phyloP scores from a whole-genome alignment of 2,329 filamentous ascomycete genomes.

The Calonectria leucothoes region DNA sequence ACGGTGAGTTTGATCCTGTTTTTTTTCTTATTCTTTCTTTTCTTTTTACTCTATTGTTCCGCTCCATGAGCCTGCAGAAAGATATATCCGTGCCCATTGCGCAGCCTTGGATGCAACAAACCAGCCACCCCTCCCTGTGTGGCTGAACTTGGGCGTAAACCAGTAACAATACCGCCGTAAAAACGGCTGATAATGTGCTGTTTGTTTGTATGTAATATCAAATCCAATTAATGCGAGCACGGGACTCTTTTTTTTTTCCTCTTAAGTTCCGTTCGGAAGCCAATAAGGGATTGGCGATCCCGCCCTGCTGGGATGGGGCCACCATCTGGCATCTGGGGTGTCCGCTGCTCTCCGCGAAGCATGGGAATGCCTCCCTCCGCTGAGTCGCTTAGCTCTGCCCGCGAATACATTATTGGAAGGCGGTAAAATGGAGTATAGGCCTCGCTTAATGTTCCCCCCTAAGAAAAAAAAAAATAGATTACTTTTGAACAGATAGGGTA shows the following conservation, averaged over 20 bases:
- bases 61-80: neutral
- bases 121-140: neutral
- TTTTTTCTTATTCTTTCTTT: neutral
- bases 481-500: neutral
- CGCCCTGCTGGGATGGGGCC: neutral
- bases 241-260: no score
- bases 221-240: neutral
- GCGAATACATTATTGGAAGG: slow-evolving; percentile 6
- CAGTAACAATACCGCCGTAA: no score
- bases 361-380: neutral
- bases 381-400: neutral
- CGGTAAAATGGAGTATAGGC: neutral
- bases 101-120: neutral
- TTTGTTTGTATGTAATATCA: neutral
- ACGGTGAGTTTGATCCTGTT: slow-evolving; percentile 11
- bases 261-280: neutral
- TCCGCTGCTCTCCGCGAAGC: neutral
- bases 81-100: neutral
- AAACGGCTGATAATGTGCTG: no score
- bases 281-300: neutral
- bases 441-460: neutral
- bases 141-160: neutral
- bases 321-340: neutral
- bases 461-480: neutral
- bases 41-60: neutral